Base-by-base conservation (phyloP, 768 basidiomycete species). In the Termitomyces sp. region DNA sequence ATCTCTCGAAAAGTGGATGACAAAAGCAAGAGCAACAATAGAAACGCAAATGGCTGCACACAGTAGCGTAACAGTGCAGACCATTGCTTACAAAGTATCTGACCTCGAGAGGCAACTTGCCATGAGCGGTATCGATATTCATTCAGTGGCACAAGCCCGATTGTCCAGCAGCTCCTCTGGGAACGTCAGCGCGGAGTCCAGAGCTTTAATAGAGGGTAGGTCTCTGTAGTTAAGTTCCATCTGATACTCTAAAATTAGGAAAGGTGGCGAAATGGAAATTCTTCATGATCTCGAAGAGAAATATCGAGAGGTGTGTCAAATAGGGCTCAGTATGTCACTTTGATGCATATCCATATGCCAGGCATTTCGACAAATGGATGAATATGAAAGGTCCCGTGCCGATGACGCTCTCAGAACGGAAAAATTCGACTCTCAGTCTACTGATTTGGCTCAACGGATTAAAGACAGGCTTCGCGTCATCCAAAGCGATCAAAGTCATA, bases 301-400 rank as follows among this genome's bases (percentile, higher is more conserved):
- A 8, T 61, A 58, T 46, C 43, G 22, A 55, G 47, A 54, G 30
- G 57, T 58, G 10, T 11, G 28, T 36, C 13, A 46, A 18, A 26
- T 7, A 5, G 6, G 13, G 9, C 2, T 14, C 14, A 20, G 32
- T 28, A 5, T 28, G n/a, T 9, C 22, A 22, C 11, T 10, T 7
- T 8, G 33, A 20, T 45, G 8, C 4, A 40, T 13, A 16, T 38
- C 5, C 10, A 52, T 8, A 10, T 7, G 18, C 14, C 45, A 62
- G 61, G 16, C 41, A 16, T 49, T 52, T 7, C 48, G n/a, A 28
- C 22, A 35, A n/a, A 56, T 62, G 58, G 56, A 51, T 1, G 43
- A 38, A 22, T 59, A 51, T 14, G 61, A 54, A 47, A 44, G 14
- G 14, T 43, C 52, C 5, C 61, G 58, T 10, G 20, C 11, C 10